Evolutionary conservation across 1,284 basidiomycete genomes (phyloP).

Genomic region (Austroboletus niveus): DNA sequence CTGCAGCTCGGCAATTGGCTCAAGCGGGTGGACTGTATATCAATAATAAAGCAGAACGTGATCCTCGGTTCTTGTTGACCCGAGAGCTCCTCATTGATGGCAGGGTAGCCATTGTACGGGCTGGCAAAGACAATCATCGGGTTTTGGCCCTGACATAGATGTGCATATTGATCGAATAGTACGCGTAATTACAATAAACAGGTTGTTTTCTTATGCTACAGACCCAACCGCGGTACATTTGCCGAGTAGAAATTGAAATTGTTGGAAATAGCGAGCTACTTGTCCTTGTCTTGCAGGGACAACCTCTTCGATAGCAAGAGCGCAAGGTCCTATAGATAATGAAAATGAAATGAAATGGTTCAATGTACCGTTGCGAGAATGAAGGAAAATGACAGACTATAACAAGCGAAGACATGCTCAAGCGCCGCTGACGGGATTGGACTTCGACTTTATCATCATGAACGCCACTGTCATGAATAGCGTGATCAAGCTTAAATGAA

Average conservation of each 20-base stretch:
- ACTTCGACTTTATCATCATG: background rate
- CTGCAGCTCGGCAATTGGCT: slow-evolving; percentile 31
- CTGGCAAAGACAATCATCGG: slow-evolving; percentile 75
- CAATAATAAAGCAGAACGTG: slow-evolving; percentile 44
- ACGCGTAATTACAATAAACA: background rate
- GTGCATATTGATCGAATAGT: too few relatives aligned
- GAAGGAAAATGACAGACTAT: slow-evolving; percentile 11
- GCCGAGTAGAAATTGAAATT: background rate
- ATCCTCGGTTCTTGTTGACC: slow-evolving; percentile 46
- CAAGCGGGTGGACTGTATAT: slow-evolving; percentile 48
- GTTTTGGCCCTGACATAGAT: too few relatives aligned
- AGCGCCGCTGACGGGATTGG: slow-evolving; percentile 10
- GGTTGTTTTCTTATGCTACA: background rate
- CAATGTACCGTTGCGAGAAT: background rate
- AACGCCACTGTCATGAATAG: slow-evolving; percentile 6
- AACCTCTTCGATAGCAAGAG: slow-evolving; percentile 8
- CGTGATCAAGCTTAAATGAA: slow-evolving; percentile 4
- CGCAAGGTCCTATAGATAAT: slow-evolving; percentile 30
- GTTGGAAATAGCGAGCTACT: background rate
- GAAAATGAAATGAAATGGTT: slow-evolving; percentile 4
- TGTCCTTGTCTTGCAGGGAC: background rate
- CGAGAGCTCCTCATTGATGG: slow-evolving; percentile 58
- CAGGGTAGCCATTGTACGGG: slow-evolving; percentile 65
- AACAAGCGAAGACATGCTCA: slow-evolving; percentile 23
- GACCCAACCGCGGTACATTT: background rate